Percentiles rank a stretch among this genome's conserved stretches.
phyloP scores from a whole-genome alignment of 352 stramenopile genomes.

The Pythium dissotocum region DNA sequence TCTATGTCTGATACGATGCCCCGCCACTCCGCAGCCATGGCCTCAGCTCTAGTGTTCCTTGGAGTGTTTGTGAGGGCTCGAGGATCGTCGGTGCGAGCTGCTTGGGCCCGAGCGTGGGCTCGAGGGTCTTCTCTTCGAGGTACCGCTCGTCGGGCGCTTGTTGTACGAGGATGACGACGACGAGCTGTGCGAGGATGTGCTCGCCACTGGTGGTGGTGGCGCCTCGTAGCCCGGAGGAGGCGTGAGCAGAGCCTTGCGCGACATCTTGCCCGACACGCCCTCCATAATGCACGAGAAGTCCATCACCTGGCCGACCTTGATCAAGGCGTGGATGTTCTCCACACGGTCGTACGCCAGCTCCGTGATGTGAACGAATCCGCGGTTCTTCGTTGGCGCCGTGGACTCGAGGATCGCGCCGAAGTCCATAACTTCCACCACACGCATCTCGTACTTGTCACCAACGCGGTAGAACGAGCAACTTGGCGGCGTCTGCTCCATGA shows the following conservation, averaged over 20 bases:
- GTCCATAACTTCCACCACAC: slow-evolving; percentile 93
- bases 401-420: slow-evolving; percentile 93
- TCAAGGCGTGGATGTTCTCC: slow-evolving; percentile 57
- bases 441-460: slow-evolving; percentile 90
- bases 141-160: slow-evolving; percentile 24
- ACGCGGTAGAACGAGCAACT: slow-evolving; percentile 74
- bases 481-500: slow-evolving; percentile 46
- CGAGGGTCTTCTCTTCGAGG: slow-evolving; percentile 26
- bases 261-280: slow-evolving; percentile 82
- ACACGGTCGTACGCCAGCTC: slow-evolving; percentile 82
- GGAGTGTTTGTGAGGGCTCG: slow-evolving; percentile 3
- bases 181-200: neutral
- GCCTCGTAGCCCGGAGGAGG: neutral
- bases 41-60: slow-evolving; percentile 7
- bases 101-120: neutral
- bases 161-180: slow-evolving; percentile 3
- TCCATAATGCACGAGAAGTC: slow-evolving; percentile 83
- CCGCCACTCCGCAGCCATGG: neutral
- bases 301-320: slow-evolving; percentile 73
- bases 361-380: slow-evolving; percentile 95
- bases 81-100: slow-evolving; percentile 15
- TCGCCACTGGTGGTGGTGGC: neutral
- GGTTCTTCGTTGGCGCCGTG: slow-evolving; percentile 65
- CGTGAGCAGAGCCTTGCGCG: slow-evolving; percentile 55
- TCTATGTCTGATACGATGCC: neutral